These are phyloP conservation scores for Thelephora ganbajun DNA, from an alignment of 768 basidiomycete genomes.

Conservation along the genomic window DNA sequence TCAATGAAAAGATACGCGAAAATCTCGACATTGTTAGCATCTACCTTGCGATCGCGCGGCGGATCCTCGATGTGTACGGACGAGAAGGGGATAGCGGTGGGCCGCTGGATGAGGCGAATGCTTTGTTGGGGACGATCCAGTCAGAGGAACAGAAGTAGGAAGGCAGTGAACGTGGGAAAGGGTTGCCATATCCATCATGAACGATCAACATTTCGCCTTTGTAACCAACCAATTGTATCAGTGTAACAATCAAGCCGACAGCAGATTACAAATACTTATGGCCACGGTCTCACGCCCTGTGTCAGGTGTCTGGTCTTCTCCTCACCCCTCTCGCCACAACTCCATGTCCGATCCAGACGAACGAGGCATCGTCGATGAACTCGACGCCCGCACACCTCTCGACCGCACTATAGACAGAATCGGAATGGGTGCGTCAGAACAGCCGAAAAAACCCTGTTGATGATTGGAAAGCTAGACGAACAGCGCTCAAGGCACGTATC, in stretches of 20 bases:
- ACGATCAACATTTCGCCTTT: too few relatives aligned
- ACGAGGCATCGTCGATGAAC: constrained; percentile 13
- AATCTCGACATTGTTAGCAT: neutral
- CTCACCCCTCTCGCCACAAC: neutral
- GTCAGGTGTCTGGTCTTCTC: neutral
- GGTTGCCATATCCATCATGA: too few relatives aligned
- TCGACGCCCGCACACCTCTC: constrained; percentile 29
- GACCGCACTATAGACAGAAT: constrained; percentile 85
- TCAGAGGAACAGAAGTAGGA: neutral
- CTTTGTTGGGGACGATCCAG: constrained; percentile 27
- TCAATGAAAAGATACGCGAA: constrained; percentile 16
- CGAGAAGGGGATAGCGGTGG: constrained; percentile 51
- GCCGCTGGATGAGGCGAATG: constrained; percentile 37
- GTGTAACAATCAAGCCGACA: too few relatives aligned
- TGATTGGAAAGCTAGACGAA: neutral
- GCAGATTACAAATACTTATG: neutral
- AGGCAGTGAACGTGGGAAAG: too few relatives aligned
- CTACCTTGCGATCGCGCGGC: constrained; percentile 27
- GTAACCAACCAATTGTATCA: too few relatives aligned
- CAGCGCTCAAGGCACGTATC: constrained; percentile 41
- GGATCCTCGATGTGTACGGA: constrained; percentile 35
- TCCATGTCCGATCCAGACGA: neutral
- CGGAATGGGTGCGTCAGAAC: constrained; percentile 54
- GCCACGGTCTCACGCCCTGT: neutral
- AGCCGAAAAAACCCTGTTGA: neutral